Conservation (phyloP, 2,329 filamentous ascomycete genomes). For the Penicillium sclerotiorum region DNA sequence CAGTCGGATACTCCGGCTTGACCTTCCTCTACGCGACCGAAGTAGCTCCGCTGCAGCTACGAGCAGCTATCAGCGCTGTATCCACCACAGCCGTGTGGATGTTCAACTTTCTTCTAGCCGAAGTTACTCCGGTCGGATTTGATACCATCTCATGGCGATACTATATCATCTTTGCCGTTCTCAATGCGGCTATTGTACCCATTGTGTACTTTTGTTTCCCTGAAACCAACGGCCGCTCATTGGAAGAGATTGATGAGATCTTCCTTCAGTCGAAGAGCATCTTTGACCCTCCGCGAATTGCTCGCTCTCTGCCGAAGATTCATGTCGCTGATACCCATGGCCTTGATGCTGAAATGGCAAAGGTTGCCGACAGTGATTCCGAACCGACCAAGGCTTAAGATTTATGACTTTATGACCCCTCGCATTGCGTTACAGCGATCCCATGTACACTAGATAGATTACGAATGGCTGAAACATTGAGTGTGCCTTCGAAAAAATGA, state of each 20-base stretch:
- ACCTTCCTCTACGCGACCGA: conserved; percentile 65
- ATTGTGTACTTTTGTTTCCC: conserved; percentile 43
- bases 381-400: neutral
- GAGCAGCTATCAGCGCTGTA: conserved; percentile 48
- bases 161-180: conserved; percentile 49
- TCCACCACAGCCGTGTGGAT: conserved; percentile 51
- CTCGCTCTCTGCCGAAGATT: conserved; percentile 14
- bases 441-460: too few relatives aligned
- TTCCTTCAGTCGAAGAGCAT: conserved; percentile 34
- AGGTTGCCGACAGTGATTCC: neutral
- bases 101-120: conserved; percentile 42
- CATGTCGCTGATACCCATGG: conserved; percentile 1
- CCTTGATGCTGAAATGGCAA: neutral
- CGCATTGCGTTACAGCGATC: neutral
- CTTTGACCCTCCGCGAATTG: conserved; percentile 21
- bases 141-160: conserved; percentile 51
- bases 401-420: neutral
- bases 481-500: too few relatives aligned
- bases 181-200: conserved; percentile 40
- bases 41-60: conserved; percentile 48
- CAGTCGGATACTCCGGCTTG: conserved; percentile 61
- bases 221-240: conserved; percentile 41
- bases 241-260: conserved; percentile 46
- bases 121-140: conserved; percentile 43
- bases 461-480: too few relatives aligned